Evolutionary conservation across 768 basidiomycete species (phyloP), one percentile per base, ranked within the genome.

Genomic region (Favolaschia claudopus): DNA sequence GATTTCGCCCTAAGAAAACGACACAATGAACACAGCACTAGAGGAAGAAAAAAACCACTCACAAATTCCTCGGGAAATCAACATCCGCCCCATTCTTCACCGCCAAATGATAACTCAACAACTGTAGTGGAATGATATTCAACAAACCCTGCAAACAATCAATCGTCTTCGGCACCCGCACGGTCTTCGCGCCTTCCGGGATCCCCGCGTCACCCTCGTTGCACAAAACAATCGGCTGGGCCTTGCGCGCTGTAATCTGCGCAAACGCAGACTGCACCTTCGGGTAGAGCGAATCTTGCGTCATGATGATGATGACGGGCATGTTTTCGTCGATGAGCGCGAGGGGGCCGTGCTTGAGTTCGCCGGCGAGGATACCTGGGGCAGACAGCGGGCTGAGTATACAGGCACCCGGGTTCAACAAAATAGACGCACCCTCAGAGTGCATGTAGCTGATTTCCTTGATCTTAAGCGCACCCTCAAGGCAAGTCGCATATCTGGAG

Each of bases 251-350:
- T 4, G 95, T 96, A 75, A 99, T 96, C 78, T 99, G 97, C 25
- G 95, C 79, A 66, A 97, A 93, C 34, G 97, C 97, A 8, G 90
- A 92, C 70, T 98, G 95, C 40, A 98, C 96, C 82, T 99, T 99
- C 70, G 96, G 95, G 78, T 99, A 99, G 24, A 99, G 81, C 39
- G 95, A 97, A 77, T 99, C 97, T 65, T 93, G 91, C 27, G 97
- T 99, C 97, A 99, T 99, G 79, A 99, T 88, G 77, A 99, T 94
- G 80, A 99, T 99, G 67, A 99, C 94, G 37, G 95, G 87, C 92
- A 97, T 94, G 79, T 96, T 95, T 79, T 99, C 97, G 72, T 99
- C 97, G 69, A 99, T 92, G 66, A 99, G 79, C 51, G 97, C 97
- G 54, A 99, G 88, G 53, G 97, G 97, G 40, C 97, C 97, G 72